Evolutionary conservation across 116 monocot species (phyloP), one percentile per base, ranked within the genome.

Genomic region (Papilionanthe hybrid): DNA sequence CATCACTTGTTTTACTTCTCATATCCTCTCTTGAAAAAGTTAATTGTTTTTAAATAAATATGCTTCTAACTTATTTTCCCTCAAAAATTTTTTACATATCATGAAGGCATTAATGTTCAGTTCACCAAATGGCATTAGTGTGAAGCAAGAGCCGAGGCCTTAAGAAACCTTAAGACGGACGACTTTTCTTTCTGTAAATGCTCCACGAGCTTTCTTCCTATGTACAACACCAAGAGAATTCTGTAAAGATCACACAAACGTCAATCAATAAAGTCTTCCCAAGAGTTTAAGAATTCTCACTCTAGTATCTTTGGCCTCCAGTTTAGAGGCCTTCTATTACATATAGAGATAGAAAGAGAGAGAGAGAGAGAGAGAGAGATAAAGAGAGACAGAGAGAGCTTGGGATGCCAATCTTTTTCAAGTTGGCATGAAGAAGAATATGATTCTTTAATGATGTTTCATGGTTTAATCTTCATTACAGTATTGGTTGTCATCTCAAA

Each of bases 61-160:
- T 69, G 37, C 37, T 69, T 69, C 68, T 68, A 9, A 27, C 30
- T 68, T 29, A 12, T 15, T 69, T 30, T 29, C 37, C 37, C 15
- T 69, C 15, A n/a, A 6, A 69, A 45, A 5, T 6, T 32, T 80
- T 74, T 48, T 18, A 49, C n/a, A 50, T 77, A 3, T 44, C 77
- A 37, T 77, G 77, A 56, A 77, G 77, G 77, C 71, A 55, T 47
- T 50, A 47, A 77, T 72, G 47, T 81, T 75, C 30, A 43, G 60
- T n/a, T 67, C 72, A 77, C 71, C 41, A 13, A 10, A 41, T 77
- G 76, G 66, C 48, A 75, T 67, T 55, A 55, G 8, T 27, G 20
- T 82, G 77, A 82, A 82, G 68, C 37, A 82, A 82, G 77, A 77
- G 60, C 82, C 77, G 18, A 77, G 55, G 22, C 77, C 18, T 32